Base-by-base conservation (phyloP, 306 rosid genomes). In the Vigna radiata region DNA sequence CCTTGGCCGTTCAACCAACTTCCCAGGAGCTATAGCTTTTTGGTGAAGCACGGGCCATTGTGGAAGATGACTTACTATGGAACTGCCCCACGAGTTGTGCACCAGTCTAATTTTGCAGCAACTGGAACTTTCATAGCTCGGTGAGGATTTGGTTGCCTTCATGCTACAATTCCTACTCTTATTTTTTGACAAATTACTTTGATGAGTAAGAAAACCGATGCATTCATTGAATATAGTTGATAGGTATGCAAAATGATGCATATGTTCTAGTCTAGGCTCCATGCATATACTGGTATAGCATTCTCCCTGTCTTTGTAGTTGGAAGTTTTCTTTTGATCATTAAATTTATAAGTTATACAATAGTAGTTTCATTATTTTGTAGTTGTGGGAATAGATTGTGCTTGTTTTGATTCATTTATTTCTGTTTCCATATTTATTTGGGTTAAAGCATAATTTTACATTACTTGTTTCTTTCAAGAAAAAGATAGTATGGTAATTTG, bases 1-100 rank as follows among this genome's bases (percentile, higher is more conserved):
- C 98, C 98, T 62, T 94, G 98, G 98, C 98, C 98, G 7, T 94
- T 94, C 77, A 94, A 94, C 78, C 98, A 94, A 83, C 90, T 94
- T 74, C 98, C 98, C 39, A 85, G 92, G 89, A 94, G 98, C 90
- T 94, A 94, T 79, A 94, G 89, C 80, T 94, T 94, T 93, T 84
- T 94, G 90, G 98, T 94, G 75, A 94, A 94, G 83, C 97, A 94
- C 33, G 97, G 97, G 27, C 68, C 98, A 0, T 46, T 94, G 72
- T 94, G 98, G 98, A 94, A 84, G 79, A 86, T 91, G 97, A 86
- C 98, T 17, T 94, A 94, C 71, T 94, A 94, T 80, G 97, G 85
- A 73, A 84, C 94, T 71, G 90, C 98, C 58, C 98, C 98, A 0
- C 93, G 97, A 9, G 64, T 94, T 53, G 89, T 94, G 79, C 98